Evolutionary conservation across 257 asterid genomes (phyloP).

Genomic region (Solanum habrochaites): DNA sequence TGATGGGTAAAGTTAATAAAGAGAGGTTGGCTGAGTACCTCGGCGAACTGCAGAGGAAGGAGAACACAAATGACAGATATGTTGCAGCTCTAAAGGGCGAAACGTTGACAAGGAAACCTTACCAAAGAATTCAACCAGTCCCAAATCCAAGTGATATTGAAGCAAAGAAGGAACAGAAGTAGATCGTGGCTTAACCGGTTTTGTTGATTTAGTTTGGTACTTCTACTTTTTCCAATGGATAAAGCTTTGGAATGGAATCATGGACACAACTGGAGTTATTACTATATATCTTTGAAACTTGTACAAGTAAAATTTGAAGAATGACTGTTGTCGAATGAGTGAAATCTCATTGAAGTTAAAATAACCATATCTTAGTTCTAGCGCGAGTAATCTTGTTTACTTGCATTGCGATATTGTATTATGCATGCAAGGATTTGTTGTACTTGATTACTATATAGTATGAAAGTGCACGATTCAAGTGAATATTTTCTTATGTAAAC

Average conservation of each 20-base stretch:
- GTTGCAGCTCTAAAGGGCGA: conserved; percentile 89
- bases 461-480: neutral
- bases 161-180: conserved; percentile 25
- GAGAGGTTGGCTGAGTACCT: conserved; percentile 86
- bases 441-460: too few relatives aligned
- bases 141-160: conserved; percentile 24
- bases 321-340: neutral
- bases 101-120: conserved; percentile 82
- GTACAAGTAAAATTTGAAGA: neutral
- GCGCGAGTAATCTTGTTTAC: neutral
- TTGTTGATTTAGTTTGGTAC: neutral
- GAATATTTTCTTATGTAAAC: neutral
- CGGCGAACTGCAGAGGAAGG: conserved; percentile 77
- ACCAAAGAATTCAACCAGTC: conserved; percentile 72
- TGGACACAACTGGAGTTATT: neutral
- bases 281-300: too few relatives aligned
- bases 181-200: neutral
- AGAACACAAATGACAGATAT: conserved; percentile 83
- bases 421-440: neutral
- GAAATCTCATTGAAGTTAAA: neutral
- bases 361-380: neutral
- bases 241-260: neutral
- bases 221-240: neutral
- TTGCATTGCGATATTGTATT: neutral
- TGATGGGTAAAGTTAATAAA: conserved; percentile 86